A percentile compares a stretch with the other conserved stretches of the same genome.
Evolutionary conservation across 176 grass and related monocot genomes (phyloP).

Genomic region (Carex kokanica): DNA sequence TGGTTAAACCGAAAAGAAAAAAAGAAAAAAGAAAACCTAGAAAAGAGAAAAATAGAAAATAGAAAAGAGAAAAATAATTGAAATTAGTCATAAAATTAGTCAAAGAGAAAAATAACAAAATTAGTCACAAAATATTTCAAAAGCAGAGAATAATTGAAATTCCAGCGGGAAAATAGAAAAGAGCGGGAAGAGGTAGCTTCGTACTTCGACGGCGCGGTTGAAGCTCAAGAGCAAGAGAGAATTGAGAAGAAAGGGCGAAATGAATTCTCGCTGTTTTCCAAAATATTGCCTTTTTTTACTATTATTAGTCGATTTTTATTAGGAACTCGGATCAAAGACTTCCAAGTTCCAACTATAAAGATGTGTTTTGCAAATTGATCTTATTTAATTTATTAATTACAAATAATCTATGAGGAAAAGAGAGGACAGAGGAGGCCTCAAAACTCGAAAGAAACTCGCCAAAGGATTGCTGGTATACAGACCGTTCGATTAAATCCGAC

Average conservation of each 20-base stretch:
- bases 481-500: constrained; percentile 5
- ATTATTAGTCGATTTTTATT: neutral
- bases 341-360: neutral
- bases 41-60: too few relatives aligned
- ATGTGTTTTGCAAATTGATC: neutral
- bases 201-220: neutral
- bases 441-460: neutral
- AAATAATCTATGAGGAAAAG: too few relatives aligned
- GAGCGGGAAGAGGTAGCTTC: neutral
- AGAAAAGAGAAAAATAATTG: too few relatives aligned
- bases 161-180: neutral
- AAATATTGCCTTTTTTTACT: too few relatives aligned
- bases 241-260: neutral
- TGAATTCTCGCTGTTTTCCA: neutral
- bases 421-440: neutral
- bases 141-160: neutral
- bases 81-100: too few relatives aligned
- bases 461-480: neutral
- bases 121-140: neutral
- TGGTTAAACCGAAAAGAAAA: constrained; percentile 20
- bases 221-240: neutral
- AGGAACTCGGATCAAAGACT: neutral
- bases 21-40: constrained; percentile 28
- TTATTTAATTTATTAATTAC: neutral
- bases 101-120: neutral